Base-by-base conservation (phyloP, 768 basidiomycete genomes). In the Suillus brevipes region DNA sequence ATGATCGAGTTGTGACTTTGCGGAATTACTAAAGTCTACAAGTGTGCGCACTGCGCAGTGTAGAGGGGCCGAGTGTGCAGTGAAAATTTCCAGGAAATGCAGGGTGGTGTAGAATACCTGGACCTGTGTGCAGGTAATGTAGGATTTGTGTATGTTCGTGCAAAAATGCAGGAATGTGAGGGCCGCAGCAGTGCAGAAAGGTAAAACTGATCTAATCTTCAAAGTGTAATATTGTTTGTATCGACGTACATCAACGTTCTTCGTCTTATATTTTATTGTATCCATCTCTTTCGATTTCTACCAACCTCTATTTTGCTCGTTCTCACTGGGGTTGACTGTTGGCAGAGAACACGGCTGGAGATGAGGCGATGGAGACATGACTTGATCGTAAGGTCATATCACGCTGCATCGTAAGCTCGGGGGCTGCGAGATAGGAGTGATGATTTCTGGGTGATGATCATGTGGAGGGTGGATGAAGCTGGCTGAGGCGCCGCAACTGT, bases 391-490 rank as follows among this genome's bases (percentile, higher is more conserved):
- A 53, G 34, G 71, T 78, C 49, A 57, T 45, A 67, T 73, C 71
- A 61, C 67, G 77, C 64, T 75, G 72, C 53, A 77, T 73, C 23
- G 74, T 73, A 28, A 70, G 72, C 50, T 76, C 77, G 52, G 71
- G 65, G 52, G 63, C 18, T 69, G 68, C 10, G 63, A 62, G 13
- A 65, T 28, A 61, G 73, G 37, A 34, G 34, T 50, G 31, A 67
- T 68, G 18, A 65, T 43, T 42, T 69, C 70, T 25, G 69, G 40
- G 14, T 20, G 65, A 28, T 25, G 40, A n/a, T 20, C 14, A 59
- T 57, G n/a, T 65, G 67, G 31, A 50, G 31, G 9, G 65, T 43
- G 6, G 65, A 56, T n/a, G 36, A 53, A 49, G 50, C 49, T 42
- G 57, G 49, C 37, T 57, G 64, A 42, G 50, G 40, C 9, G 64